These are phyloP conservation scores for Candida gorgasii DNA, from an alignment of 805 yeast genomes.

Conservation along the genomic window DNA sequence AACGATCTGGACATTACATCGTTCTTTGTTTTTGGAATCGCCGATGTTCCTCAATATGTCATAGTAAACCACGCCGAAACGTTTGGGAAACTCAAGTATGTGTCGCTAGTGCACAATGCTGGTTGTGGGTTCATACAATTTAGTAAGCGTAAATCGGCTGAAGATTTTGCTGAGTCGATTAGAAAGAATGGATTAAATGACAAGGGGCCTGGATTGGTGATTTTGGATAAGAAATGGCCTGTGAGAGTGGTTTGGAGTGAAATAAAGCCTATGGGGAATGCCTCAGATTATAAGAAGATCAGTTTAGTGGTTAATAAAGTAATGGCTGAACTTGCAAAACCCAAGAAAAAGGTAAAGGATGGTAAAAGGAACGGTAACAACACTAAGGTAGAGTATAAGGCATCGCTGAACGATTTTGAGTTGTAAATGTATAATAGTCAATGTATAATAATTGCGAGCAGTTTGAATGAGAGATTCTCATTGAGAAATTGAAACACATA, in stretches of 20 bases:
- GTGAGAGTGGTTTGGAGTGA: conserved; percentile 59
- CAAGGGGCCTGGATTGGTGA: conserved; percentile 33
- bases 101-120: conserved; percentile 57
- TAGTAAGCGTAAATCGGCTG: conserved; percentile 50
- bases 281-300: conserved; percentile 48
- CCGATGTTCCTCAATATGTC: conserved; percentile 63
- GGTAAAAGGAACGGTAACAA: not conserved
- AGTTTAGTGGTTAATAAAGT: conserved; percentile 53
- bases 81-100: conserved; percentile 48
- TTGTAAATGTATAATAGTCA: too few species aligned
- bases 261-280: conserved; percentile 43
- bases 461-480: too few species aligned
- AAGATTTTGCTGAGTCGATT: conserved; percentile 31
- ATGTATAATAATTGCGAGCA: too few species aligned
- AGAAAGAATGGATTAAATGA: conserved; percentile 28
- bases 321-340: conserved; percentile 49
- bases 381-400: conserved; percentile 7
- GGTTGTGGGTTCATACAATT: conserved; percentile 67
- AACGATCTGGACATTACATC: conserved; percentile 41
- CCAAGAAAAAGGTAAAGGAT: not conserved
- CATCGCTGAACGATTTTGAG: conserved; percentile 18
- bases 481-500: too few species aligned
- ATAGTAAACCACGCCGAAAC: conserved; percentile 50
- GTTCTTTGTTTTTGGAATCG: conserved; percentile 75
- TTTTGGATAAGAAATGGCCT: conserved; percentile 40